These are phyloP conservation scores for Ophiocordyceps camponoti-rufipedis DNA, from an alignment of 2,329 filamentous ascomycete genomes.

Conservation along the genomic window DNA sequence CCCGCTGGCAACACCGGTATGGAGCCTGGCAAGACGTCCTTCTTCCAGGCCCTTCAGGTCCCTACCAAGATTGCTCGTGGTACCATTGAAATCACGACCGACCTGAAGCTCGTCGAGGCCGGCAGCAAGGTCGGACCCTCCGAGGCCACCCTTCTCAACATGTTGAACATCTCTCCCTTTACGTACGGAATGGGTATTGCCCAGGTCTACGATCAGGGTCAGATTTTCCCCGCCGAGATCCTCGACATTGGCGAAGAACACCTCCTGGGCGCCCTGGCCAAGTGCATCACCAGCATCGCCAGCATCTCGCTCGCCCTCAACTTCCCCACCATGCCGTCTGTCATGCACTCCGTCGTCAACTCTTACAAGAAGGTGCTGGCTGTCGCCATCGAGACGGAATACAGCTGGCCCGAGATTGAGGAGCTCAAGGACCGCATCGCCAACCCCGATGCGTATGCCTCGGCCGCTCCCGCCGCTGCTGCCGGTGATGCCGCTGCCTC, in stretches of 20 bases:
- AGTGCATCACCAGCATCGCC: constrained; percentile 74
- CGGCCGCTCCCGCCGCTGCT: constrained; percentile 55
- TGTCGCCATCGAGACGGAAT: constrained; percentile 77
- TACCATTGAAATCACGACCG: constrained; percentile 99
- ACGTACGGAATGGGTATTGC: constrained; percentile 94
- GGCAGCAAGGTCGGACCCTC: constrained; percentile 91
- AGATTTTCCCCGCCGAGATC: constrained; percentile 71
- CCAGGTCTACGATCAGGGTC: constrained; percentile 96
- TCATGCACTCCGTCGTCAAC: constrained; percentile 95
- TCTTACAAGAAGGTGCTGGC: constrained; percentile 92
- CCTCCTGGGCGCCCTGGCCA: constrained; percentile 67
- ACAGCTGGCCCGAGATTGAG: constrained; percentile 88
- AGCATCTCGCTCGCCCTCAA: constrained; percentile 78
- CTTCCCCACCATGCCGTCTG: constrained; percentile 90
- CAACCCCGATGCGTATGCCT: constrained; percentile 93
- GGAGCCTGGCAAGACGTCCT: constrained; percentile 99
- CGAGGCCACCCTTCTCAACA: constrained; percentile 96
- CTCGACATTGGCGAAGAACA: constrained; percentile 92
- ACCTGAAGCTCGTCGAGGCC: constrained; percentile 94
- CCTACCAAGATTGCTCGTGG: constrained; percentile 99
- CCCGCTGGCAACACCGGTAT: constrained; percentile 99
- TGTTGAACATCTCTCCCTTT: constrained; percentile 99
- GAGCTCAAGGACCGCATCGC: constrained; percentile 98
- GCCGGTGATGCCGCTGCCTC: constrained; percentile 29
- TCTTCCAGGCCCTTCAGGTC: constrained; percentile 99